These are phyloP conservation scores for Thamnidium elegans DNA, from an alignment of 192 early-diverging fungal genomes.

Conservation along the genomic window DNA sequence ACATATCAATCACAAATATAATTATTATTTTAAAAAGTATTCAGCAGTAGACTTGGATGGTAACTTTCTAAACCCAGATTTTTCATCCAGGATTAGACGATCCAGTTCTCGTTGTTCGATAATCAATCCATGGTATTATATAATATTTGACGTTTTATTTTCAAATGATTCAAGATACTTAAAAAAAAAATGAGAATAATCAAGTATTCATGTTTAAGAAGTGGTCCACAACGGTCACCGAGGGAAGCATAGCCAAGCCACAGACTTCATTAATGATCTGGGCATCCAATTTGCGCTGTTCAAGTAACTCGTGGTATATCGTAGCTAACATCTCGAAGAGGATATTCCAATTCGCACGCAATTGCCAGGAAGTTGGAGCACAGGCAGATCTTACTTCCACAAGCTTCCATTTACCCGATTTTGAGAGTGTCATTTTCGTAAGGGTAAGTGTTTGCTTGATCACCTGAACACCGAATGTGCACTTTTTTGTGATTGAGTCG, in stretches of 20 bases:
- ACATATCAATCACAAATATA: too few relatives aligned
- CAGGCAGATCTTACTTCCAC: conserved; percentile 18
- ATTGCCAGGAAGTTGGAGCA: conserved; percentile 14
- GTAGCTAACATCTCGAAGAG: conserved; percentile 18
- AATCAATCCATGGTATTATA: conserved; percentile 1
- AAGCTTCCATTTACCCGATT: conserved; percentile 10
- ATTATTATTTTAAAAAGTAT: too few relatives aligned
- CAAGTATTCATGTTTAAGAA: conserved; percentile 19
- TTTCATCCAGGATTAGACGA: conserved; percentile 11
- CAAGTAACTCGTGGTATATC: conserved; percentile 16
- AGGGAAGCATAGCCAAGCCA: conserved; percentile 12
- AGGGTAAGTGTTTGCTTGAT: conserved; percentile 10
- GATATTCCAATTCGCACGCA: conserved; percentile 15
- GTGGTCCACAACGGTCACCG: conserved; percentile 11
- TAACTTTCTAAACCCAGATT: background rate
- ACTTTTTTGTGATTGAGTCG: conserved; percentile 4
- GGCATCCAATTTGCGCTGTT: conserved; percentile 7
- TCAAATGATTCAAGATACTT: background rate
- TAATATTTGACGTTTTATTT: conserved; percentile 9
- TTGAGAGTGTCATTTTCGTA: conserved; percentile 17
- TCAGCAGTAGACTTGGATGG: too few relatives aligned
- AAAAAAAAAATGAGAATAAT: conserved; percentile 13
- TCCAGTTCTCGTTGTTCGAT: conserved; percentile 9
- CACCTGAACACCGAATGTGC: conserved; percentile 9
- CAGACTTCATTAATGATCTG: conserved; percentile 15